Evolutionary conservation across 2,329 filamentous ascomycete genomes (phyloP).

Genomic region (Tolypocladium endophyticum): DNA sequence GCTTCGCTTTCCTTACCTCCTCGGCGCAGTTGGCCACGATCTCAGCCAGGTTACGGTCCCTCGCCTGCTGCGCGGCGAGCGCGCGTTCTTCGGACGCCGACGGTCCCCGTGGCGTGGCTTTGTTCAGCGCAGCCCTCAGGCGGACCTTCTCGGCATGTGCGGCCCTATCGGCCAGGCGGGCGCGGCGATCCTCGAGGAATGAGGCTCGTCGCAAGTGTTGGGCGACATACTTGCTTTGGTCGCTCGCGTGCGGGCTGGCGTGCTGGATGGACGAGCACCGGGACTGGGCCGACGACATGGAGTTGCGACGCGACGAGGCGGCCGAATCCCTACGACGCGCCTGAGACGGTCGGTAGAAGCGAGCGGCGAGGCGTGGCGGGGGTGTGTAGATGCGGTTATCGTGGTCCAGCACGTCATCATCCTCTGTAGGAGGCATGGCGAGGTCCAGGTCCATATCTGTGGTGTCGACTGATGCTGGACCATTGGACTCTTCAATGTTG

Average conservation of each 20-base stretch:
- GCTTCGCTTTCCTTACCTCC: conserved; percentile 73
- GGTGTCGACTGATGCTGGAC: conserved; percentile 16
- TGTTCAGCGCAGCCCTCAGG: conserved; percentile 61
- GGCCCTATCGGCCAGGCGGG: conserved; percentile 67
- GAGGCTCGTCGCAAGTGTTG: conserved; percentile 71
- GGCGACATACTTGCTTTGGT: conserved; percentile 67
- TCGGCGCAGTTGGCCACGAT: conserved; percentile 74
- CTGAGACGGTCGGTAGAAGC: conserved; percentile 60
- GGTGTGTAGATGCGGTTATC: conserved; percentile 42
- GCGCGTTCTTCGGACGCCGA: conserved; percentile 66
- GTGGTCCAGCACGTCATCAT: conserved; percentile 22
- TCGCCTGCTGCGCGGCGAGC: conserved; percentile 64
- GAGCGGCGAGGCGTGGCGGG: conserved; percentile 66
- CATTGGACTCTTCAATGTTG: conserved; percentile 24
- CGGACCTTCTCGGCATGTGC: conserved; percentile 78
- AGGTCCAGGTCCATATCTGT: conserved; percentile 24
- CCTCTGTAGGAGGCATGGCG: conserved; percentile 24
- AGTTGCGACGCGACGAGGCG: conserved; percentile 69
- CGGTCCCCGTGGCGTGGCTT: conserved; percentile 54
- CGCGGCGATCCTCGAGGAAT: conserved; percentile 72
- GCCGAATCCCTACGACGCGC: conserved; percentile 64
- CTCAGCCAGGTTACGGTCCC: conserved; percentile 72
- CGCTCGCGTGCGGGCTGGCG: conserved; percentile 36
- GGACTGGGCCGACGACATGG: conserved; percentile 65
- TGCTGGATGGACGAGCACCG: conserved; percentile 51